phyloP scores from a whole-genome alignment of 2,329 filamentous ascomycete genomes.

The Trichoderma simmonsii region DNA sequence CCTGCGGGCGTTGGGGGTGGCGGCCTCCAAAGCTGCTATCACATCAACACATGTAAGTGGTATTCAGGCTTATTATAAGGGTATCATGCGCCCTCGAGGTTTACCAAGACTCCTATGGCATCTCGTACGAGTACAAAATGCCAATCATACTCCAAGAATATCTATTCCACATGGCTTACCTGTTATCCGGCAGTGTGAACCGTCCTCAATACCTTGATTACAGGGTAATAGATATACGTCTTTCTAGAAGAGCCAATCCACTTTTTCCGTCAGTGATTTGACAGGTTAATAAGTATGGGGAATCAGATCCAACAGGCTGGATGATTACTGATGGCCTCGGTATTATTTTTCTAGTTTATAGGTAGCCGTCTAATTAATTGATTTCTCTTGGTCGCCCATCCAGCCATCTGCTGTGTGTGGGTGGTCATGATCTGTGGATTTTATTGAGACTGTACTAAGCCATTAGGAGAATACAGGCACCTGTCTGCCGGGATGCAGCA shows the following conservation, averaged over 20 bases:
- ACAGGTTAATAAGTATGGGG: background rate
- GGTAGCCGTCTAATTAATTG: background rate
- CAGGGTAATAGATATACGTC: background rate
- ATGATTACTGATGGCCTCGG: background rate
- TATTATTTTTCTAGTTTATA: background rate
- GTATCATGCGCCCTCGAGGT: background rate
- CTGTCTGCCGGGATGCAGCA: background rate
- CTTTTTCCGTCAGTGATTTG: background rate
- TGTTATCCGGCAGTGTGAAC: background rate
- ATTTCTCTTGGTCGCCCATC: background rate
- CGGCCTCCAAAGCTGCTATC: background rate
- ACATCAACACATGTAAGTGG: background rate
- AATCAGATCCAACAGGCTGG: background rate
- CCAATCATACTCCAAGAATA: no score
- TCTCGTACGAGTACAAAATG: no score
- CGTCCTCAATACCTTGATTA: background rate
- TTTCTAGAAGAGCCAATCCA: background rate
- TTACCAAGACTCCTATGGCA: no score
- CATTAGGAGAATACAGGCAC: background rate
- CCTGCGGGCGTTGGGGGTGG: background rate
- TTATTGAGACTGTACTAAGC: background rate
- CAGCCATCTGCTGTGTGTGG: background rate
- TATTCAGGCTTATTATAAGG: background rate
- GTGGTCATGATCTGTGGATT: background rate
- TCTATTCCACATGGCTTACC: background rate